Evolutionary conservation across 1,284 basidiomycete genomes (phyloP), one percentile per base, ranked within the genome.

Genomic region (Hemileia vastatrix): DNA sequence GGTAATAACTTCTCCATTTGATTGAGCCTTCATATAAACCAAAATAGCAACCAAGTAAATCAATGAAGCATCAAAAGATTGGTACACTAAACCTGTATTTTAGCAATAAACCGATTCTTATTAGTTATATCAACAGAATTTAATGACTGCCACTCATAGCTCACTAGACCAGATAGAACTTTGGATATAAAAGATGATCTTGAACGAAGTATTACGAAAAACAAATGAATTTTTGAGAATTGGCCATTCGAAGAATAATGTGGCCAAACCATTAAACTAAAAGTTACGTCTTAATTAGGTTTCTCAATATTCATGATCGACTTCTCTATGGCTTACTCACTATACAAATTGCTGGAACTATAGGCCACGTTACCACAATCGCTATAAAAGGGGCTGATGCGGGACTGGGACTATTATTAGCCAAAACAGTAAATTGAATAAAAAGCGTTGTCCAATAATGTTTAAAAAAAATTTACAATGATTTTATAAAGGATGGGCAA

Each of bases 231-330:
- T 19, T 24, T 49, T 49, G 11, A 52, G 27, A n/a, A 53, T 6
- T 1, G 57, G 57, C 57, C 57, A 60, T 40, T 60, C 57, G 13
- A 60, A 40, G 18, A 47, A 1, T 8, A 60, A 24, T 5, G 57
- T 60, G 13, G 53, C 32, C 19, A 32, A 1, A 24, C 57, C 57
- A 60, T 43, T 44, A 4, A 47, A 2, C 57, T 60, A 43, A 40
- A 2, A 18, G 11, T 9, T 19, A 27, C 27, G 2, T 3, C 18
- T 3, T 18, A n/a, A n/a, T n/a, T n/a, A n/a, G n/a, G n/a, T 3
- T 27, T n/a, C 18, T 32, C 24, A 8, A 2, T 59, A 32, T 51
- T 27, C 4, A 47, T 45, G 18, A 19, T 51, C 27, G 18, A 4
- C 19, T 52, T 6, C 21, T 44, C 33, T n/a, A n/a, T n/a, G n/a